Percentiles rank a stretch among this genome's conserved stretches.
These are phyloP conservation scores for Saposhnikovia divaricata DNA, from an alignment of 129 eudicot genomes.

Conservation along the genomic window DNA sequence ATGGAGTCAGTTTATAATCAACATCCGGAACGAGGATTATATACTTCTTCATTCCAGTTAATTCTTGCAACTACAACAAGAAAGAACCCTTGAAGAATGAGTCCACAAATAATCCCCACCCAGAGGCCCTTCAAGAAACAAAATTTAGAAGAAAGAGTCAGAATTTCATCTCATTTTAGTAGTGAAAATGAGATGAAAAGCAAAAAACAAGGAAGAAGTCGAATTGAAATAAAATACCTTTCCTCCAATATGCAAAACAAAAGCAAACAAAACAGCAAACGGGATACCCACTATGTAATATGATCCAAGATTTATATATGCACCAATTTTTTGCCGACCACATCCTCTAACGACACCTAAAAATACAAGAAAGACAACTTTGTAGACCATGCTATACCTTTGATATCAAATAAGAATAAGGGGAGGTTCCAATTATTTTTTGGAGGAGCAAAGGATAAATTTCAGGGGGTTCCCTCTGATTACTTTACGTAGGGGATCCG, in stretches of 20 bases:
- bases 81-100: conserved; percentile 47
- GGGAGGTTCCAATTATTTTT: too few species aligned
- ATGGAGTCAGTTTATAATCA: neutral
- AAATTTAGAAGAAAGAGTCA: too few species aligned
- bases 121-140: conserved; percentile 54
- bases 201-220: neutral
- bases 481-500: too few species aligned
- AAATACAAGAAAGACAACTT: neutral
- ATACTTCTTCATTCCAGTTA: conserved; percentile 62
- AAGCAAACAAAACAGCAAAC: conserved; percentile 49
- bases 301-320: conserved; percentile 71
- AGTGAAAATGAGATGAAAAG: neutral
- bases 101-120: conserved; percentile 65
- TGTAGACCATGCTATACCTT: neutral
- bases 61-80: conserved; percentile 32
- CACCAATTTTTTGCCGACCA: conserved; percentile 80
- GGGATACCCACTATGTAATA: conserved; percentile 87
- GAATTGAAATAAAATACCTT: conserved; percentile 29
- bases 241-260: conserved; percentile 61
- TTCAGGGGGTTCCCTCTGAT: too few species aligned
- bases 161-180: neutral
- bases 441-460: too few species aligned
- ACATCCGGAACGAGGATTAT: neutral
- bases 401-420: too few species aligned
- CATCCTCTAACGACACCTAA: conserved; percentile 65